These are phyloP conservation scores for Penicillium manginii DNA, from an alignment of 495 filamentous ascomycete genomes.

Conservation along the genomic window DNA sequence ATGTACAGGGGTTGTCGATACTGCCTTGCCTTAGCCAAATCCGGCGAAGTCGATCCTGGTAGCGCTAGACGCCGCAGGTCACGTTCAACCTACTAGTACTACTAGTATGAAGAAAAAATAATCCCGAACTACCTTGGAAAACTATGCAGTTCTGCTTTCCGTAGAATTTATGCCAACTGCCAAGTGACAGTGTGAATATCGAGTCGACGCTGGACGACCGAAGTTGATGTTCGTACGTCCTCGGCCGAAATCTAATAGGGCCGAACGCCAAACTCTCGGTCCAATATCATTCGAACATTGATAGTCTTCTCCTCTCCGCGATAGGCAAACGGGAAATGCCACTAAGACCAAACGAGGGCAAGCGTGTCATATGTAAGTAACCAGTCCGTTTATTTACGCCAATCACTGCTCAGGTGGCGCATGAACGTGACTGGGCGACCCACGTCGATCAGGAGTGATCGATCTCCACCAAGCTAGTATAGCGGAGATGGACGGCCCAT, in stretches of 20 bases:
- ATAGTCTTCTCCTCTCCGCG: neutral
- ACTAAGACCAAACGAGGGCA: neutral
- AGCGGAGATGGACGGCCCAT: constrained; percentile 1
- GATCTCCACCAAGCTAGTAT: constrained; percentile 7
- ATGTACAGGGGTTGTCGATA: neutral
- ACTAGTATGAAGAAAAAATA: neutral
- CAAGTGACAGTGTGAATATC: no score
- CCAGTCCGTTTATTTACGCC: constrained; percentile 2
- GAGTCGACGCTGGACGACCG: neutral
- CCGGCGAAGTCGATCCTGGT: neutral
- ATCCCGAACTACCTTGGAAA: no score
- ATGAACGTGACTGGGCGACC: neutral
- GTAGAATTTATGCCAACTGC: neutral
- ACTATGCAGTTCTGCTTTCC: no score
- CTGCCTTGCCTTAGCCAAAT: neutral
- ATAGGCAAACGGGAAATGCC: neutral
- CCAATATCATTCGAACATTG: neutral
- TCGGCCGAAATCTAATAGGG: no score
- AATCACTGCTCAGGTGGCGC: constrained; percentile 1
- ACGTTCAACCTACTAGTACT: neutral
- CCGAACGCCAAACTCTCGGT: no score
- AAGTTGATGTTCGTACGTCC: no score
- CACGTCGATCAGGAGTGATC: constrained; percentile 5
- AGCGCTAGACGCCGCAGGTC: neutral
- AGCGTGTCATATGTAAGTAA: constrained; percentile 4